Conservation (phyloP, 2,329 filamentous ascomycete genomes). For the Penicillium sp. region DNA sequence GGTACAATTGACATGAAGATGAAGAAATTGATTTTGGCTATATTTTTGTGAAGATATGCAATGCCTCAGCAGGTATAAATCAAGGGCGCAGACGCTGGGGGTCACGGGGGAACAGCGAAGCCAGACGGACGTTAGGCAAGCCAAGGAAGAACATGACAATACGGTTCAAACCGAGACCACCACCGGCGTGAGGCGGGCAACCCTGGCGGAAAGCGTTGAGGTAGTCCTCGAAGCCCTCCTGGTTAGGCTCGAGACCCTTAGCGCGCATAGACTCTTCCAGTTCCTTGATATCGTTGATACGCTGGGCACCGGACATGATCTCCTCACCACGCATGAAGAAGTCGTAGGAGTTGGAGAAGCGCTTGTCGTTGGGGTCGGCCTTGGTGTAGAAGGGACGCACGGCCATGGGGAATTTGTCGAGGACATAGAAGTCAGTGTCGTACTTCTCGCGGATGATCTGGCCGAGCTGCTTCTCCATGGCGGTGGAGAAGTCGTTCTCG, state of each 20-base stretch:
- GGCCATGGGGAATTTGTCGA: conserved; percentile 91
- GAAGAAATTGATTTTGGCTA: conserved; percentile 7
- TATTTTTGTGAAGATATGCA: conserved; percentile 4
- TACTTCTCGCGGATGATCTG: conserved; percentile 84
- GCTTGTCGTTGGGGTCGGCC: conserved; percentile 67
- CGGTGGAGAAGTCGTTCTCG: conserved; percentile 50
- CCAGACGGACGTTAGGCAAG: conserved; percentile 63
- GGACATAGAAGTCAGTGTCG: conserved; percentile 92
- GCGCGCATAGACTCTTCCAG: conserved; percentile 59
- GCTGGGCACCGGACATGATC: conserved; percentile 68
- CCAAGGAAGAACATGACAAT: conserved; percentile 69
- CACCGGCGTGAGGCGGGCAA: conserved; percentile 65
- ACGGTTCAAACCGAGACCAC: conserved; percentile 65
- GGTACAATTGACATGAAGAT: background rate
- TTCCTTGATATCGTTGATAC: conserved; percentile 63
- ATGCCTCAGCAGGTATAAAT: conserved; percentile 4
- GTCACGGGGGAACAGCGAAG: conserved; percentile 65
- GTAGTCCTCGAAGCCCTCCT: conserved; percentile 64
- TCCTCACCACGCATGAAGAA: conserved; percentile 73
- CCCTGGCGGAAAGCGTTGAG: conserved; percentile 65
- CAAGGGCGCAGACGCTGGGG: conserved; percentile 56
- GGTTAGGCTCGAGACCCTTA: conserved; percentile 61
- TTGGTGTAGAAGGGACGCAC: conserved; percentile 93
- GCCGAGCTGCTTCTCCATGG: conserved; percentile 70
- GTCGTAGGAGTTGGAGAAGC: conserved; percentile 68